Base-by-base conservation (phyloP, 2,329 filamentous ascomycete species). In the Xylaria sp. region DNA sequence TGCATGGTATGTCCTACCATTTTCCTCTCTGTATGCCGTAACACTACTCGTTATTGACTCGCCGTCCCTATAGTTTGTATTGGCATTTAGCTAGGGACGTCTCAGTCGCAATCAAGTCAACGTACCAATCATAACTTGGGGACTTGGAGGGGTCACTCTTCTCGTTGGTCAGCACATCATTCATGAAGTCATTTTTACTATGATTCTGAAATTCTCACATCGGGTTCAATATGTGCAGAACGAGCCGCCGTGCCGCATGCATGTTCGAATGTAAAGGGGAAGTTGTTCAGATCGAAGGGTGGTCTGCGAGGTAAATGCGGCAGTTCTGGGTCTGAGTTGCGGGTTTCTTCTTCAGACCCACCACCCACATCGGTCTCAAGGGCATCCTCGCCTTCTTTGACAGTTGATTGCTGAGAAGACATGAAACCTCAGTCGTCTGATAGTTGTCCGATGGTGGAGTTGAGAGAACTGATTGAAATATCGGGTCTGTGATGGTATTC, bases 1-100 rank as follows among this genome's bases (percentile, higher is more conserved):
- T 2, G 83, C 82, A 71, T 85, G 83, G 74, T 84, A 85, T 2
- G 82, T 85, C 36, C 83, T 79, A 12, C 83, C 83, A 68, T 76
- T 75, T 55, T 76, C 74, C 43, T 72, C 69, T 28, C 74, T 73
- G 36, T 76, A 75, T 25, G 66, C 69, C 5, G 71, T 71, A 12
- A 76, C 61, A 58, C 73, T 75, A 41, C 72, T 74, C 18, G 74
- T 75, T 18, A 76, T 71, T 33, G 74, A 73, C 23, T 72, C 68
- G 48, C 70, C 68, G 55, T 76, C 74, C 62, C 74, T 76, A 20
- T 43, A n/a, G 51, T 52, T 23, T 20, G 48, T 25, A 52, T 41
- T 41, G 15, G n/a, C 23, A 31, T 63, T 60, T 18, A 51, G 54
- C 55, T 51, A 31, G 25, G 25, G 7, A 49, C 9, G 23, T 58